These are phyloP conservation scores for Wickerhamomyces pijperi DNA, from an alignment of 805 yeast genomes.

Conservation along the genomic window DNA sequence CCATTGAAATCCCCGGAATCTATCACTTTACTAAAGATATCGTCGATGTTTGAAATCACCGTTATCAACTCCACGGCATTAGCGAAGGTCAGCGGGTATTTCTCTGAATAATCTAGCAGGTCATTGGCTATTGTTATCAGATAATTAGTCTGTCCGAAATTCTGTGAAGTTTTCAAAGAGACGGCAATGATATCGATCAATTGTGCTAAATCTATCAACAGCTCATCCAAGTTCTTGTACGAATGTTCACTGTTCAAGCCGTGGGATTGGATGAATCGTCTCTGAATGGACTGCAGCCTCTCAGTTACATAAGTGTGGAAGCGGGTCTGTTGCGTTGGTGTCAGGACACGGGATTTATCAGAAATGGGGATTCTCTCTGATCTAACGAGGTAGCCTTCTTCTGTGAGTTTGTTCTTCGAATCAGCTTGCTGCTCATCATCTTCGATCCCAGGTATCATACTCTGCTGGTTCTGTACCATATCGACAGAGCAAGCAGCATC, in stretches of 20 bases:
- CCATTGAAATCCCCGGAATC: constrained; percentile 24
- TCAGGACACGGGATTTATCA: neutral
- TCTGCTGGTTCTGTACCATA: neutral
- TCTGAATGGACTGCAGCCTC: constrained; percentile 39
- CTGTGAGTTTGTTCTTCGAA: neutral
- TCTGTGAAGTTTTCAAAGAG: constrained; percentile 25
- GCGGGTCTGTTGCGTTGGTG: constrained; percentile 40
- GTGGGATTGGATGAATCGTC: constrained; percentile 37
- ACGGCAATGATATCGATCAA: constrained; percentile 52
- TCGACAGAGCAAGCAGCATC: neutral
- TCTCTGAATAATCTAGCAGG: constrained; percentile 46
- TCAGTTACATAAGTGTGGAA: constrained; percentile 45
- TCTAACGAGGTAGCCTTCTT: no score
- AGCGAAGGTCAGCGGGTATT: constrained; percentile 20
- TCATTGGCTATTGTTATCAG: constrained; percentile 57
- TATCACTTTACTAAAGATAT: constrained; percentile 26
- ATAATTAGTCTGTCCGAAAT: constrained; percentile 54
- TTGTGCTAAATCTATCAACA: constrained; percentile 34
- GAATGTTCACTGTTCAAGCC: constrained; percentile 22
- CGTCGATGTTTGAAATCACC: constrained; percentile 28
- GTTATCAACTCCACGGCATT: constrained; percentile 20
- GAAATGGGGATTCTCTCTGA: neutral
- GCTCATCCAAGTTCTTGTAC: constrained; percentile 19
- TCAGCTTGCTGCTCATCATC: neutral
- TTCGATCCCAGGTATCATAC: neutral